Evolutionary conservation across 2,329 filamentous ascomycete species (phyloP).

Genomic region (Colletotrichum horii): DNA sequence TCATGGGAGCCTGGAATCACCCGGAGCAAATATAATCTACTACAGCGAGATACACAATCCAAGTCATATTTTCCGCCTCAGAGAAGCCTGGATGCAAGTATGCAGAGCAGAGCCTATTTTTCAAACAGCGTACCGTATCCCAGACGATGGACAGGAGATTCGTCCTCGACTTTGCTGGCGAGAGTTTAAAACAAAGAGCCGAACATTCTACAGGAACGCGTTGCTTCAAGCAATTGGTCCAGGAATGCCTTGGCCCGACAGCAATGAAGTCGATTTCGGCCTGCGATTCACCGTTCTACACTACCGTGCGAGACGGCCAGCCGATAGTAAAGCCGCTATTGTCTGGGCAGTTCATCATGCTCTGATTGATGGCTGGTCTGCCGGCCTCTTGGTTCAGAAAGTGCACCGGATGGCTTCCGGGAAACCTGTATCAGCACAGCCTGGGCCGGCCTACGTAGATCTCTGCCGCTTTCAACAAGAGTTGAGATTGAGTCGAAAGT

Average conservation of each 20-base stretch:
- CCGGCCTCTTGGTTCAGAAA: neutral
- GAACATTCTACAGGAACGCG: neutral
- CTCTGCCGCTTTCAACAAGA: neutral
- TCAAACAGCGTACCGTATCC: neutral
- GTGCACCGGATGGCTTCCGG: neutral
- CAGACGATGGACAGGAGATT: neutral
- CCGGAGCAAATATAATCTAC: constrained; percentile 27
- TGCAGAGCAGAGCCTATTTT: constrained; percentile 29
- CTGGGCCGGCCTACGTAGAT: neutral
- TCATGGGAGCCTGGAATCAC: constrained; percentile 21
- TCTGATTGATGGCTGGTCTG: neutral
- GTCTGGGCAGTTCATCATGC: neutral
- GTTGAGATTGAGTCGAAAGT: neutral
- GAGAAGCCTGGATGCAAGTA: constrained; percentile 30
- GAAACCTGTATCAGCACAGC: neutral
- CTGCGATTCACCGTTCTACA: neutral
- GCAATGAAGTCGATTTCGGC: neutral
- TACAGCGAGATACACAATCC: constrained; percentile 23
- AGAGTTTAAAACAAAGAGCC: neutral
- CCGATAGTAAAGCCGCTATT: neutral
- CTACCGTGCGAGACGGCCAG: neutral
- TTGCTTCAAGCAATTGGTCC: neutral
- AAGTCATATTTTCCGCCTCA: constrained; percentile 23
- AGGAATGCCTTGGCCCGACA: neutral
- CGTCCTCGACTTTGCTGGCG: neutral